Evolutionary conservation across 2,329 filamentous ascomycete genomes (phyloP), one percentile per base, ranked within the genome.

Genomic region (Penicillium sp.): DNA sequence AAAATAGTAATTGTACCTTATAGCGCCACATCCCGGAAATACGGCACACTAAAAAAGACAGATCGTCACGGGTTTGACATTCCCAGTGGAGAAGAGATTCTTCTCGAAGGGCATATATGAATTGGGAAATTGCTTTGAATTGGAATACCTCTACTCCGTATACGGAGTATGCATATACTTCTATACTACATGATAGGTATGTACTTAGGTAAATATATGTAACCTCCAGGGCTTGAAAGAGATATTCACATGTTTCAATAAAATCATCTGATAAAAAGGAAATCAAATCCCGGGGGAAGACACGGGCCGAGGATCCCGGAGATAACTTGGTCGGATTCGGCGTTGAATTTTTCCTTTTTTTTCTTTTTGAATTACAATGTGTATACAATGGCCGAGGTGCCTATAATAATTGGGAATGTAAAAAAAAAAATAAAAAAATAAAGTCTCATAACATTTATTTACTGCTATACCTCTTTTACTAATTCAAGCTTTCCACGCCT

Each of bases 401-500:
- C 14, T 24, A 47, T 20, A 26, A n/a, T 22, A 26, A 24, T 34
- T 14, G 32, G 11, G 20, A 22, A 29, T 48, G 45, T 16, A 9
- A 14, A 38, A 18, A 20, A 39, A n/a, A n/a, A n/a, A n/a, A n/a
- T n/a, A n/a, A n/a, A n/a, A n/a, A n/a, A n/a, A n/a, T n/a, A n/a
- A n/a, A 26, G 20, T 29, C 34, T 38, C 16, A 18, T 13, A 7
- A 37, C 22, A 34, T 13, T 11, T 7, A 46, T 22, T 31, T n/a
- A 48, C 20, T 10, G 16, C 22, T 18, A 40, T 29, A n/a, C 16
- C 18, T 26, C n/a, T 38, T 32, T 29, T 18, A 11, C 10, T n/a
- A 34, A 16, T 31, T 45, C 26, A 55, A 24, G 35, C 86, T 72
- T 87, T 85, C 93, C 93, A 97, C 0, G 85, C 90, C 69, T 85